Evolutionary conservation across 495 filamentous ascomycete species (phyloP).

Genomic region (Xylaria intraflava): DNA sequence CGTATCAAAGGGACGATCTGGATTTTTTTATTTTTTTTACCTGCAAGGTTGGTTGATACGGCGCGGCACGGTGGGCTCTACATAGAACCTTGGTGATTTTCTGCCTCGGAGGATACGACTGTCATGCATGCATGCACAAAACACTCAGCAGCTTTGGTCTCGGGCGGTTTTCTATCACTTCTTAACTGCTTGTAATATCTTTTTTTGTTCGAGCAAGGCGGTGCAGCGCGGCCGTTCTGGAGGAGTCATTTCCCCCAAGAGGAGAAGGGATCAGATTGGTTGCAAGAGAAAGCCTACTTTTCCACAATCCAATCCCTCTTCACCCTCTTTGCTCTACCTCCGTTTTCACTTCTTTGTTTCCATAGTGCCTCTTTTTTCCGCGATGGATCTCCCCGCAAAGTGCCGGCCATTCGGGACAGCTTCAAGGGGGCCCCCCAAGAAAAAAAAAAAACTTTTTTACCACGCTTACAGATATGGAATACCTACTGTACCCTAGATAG

Average conservation of each 20-base stretch:
- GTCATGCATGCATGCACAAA: slow-evolving; percentile 14
- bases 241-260: slow-evolving; percentile 21
- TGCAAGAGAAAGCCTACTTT: background rate
- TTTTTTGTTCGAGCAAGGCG: slow-evolving; percentile 33
- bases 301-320: too few relatives aligned
- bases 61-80: slow-evolving; percentile 20
- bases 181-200: slow-evolving; percentile 53
- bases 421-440: slow-evolving; percentile 21
- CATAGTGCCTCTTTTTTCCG: background rate
- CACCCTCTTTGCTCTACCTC: too few relatives aligned
- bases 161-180: slow-evolving; percentile 29
- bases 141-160: slow-evolving; percentile 19
- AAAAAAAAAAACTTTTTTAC: slow-evolving; percentile 1
- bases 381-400: slow-evolving; percentile 13
- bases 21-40: slow-evolving; percentile 13
- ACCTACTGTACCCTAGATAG: too few relatives aligned
- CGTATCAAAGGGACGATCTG: slow-evolving; percentile 16
- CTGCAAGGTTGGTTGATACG: slow-evolving; percentile 24
- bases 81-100: slow-evolving; percentile 10
- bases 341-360: slow-evolving; percentile 16
- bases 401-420: slow-evolving; percentile 35
- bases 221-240: slow-evolving; percentile 30
- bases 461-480: too few relatives aligned
- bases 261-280: background rate
- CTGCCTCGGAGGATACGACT: slow-evolving; percentile 18